These are phyloP conservation scores for Psilocybe azurescens DNA, from an alignment of 768 basidiomycete genomes.

Conservation along the genomic window DNA sequence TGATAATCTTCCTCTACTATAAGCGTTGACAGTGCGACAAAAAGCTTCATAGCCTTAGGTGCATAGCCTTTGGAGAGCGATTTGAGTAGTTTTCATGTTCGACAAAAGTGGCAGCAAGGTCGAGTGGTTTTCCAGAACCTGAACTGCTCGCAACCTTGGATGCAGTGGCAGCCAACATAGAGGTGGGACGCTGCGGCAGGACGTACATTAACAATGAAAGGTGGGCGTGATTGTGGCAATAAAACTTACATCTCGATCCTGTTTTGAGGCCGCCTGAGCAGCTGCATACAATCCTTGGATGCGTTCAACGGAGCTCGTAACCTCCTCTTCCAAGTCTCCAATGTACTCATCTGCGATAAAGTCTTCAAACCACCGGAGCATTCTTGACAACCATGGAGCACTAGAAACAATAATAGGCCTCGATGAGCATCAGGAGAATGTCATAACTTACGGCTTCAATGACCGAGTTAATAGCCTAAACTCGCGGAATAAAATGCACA, in stretches of 20 bases:
- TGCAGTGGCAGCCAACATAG: constrained; percentile 18
- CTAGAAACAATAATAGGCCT: constrained; percentile 27
- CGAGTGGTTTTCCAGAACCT: constrained; percentile 26
- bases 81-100: constrained; percentile 43
- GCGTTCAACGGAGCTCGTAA: constrained; percentile 44
- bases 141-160: constrained; percentile 14
- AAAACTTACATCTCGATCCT: constrained; percentile 46
- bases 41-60: constrained; percentile 56
- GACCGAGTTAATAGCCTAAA: constrained; percentile 68
- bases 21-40: constrained; percentile 66
- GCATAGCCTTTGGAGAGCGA: constrained; percentile 51
- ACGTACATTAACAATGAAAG: background rate
- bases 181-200: constrained; percentile 22
- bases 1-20: constrained; percentile 54
- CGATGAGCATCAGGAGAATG: background rate
- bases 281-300: constrained; percentile 56
- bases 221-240: background rate
- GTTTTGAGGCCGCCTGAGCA: constrained; percentile 51
- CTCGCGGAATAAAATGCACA: constrained; percentile 66
- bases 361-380: constrained; percentile 49
- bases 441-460: constrained; percentile 57
- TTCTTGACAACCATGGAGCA: constrained; percentile 50
- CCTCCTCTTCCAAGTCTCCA: constrained; percentile 48
- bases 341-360: constrained; percentile 41
- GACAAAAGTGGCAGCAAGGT: constrained; percentile 40